phyloP scores from a whole-genome alignment of 768 basidiomycete genomes.

The Tricholoma terreum region DNA sequence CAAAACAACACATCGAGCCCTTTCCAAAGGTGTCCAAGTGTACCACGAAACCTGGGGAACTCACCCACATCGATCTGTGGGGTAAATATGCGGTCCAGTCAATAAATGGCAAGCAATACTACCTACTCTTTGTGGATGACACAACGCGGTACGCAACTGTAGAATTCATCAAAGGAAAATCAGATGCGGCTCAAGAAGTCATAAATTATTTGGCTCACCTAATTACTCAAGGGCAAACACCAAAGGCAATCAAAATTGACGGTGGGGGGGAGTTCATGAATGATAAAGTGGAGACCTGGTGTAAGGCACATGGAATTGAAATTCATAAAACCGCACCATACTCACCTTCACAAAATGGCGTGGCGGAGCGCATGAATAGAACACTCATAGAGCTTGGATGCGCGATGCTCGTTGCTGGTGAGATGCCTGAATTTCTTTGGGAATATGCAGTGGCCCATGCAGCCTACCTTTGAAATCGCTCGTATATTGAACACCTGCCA shows the following conservation, averaged over 20 bases:
- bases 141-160: not conserved
- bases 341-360: conserved; percentile 19
- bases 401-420: too few relatives aligned
- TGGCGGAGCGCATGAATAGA: too few relatives aligned
- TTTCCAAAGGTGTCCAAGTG: not conserved
- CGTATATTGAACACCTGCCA: too few relatives aligned
- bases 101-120: conserved; percentile 1
- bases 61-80: conserved; percentile 8
- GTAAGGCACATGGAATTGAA: conserved; percentile 24
- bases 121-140: conserved; percentile 7
- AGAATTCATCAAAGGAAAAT: not conserved
- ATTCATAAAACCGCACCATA: conserved; percentile 21
- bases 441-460: too few relatives aligned
- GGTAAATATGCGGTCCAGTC: conserved; percentile 1
- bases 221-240: not conserved
- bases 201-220: not conserved
- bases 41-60: conserved; percentile 3
- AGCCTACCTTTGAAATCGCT: too few relatives aligned
- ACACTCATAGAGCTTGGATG: too few relatives aligned
- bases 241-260: conserved; percentile 1
- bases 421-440: too few relatives aligned
- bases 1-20: conserved; percentile 1
- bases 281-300: not conserved
- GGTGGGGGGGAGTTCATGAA: not conserved
- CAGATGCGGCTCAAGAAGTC: not conserved